Base-by-base conservation (phyloP, 1,284 basidiomycete genomes). In the Acaromyces ingoldii region DNA sequence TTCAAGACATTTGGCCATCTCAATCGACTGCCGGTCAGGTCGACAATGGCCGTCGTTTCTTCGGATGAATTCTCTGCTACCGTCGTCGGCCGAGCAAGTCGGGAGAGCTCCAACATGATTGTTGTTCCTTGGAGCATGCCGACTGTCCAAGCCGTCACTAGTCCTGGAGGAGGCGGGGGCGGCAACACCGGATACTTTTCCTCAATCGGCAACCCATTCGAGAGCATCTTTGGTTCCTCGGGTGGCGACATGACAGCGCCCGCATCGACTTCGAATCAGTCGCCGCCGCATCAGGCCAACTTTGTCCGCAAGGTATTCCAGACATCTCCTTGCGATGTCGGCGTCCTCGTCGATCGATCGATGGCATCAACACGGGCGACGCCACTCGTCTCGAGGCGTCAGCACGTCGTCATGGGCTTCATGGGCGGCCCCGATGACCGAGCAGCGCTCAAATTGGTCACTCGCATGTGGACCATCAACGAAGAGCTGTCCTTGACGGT, bases 391-490 rank as follows among this genome's bases (percentile, higher is more conserved):
- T 38, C 40, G 26, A 28, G 26, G 4, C 24, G 28, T 15, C 48
- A 85, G 61, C 88, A 88, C 63, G 76, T 91, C 47, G 85, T 91
- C 78, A 75, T 93, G 33, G 87, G 88, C 0, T 95, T 93, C 82
- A 87, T 91, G 72, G 91, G 91, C 45, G 91, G 91, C 0, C 85
- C 89, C 0, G 91, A 96, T 75, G 91, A 95, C 70, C 83, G 91
- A 1, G 81, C 89, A 7, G 88, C 89, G 0, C 78, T 95, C 22
- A 51, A 57, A 15, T 49, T 72, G 1, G 55, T 65, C 1, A 33
- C 54, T 6, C 19, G 58, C 19, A 55, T 70, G 6, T 62, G 61
- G 24, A 58, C 55, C 19, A 52, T 52, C 52, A 72, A 72, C 33
- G 55, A 53, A 33, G 49, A 57, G 6, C 49, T 68, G 3, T 51